These are phyloP conservation scores for Exophiala xenobiotica DNA, from an alignment of 2,329 filamentous ascomycete genomes.

Conservation along the genomic window DNA sequence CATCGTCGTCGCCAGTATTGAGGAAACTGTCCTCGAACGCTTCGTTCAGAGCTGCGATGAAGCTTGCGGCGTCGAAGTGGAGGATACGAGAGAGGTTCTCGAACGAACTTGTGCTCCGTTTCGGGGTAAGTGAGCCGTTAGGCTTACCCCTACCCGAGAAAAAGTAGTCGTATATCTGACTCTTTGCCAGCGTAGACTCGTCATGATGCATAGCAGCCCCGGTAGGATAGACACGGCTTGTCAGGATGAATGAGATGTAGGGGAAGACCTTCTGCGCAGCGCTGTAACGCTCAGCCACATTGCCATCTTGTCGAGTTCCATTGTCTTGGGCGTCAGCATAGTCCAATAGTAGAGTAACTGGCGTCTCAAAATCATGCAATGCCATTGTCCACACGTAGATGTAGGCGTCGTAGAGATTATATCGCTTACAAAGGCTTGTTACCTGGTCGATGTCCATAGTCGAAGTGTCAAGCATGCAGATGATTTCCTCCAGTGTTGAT, in stretches of 20 bases:
- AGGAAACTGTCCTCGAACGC: slow-evolving; percentile 94
- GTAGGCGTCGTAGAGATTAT: slow-evolving; percentile 89
- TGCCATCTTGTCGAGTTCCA: background rate
- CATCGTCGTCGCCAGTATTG: slow-evolving; percentile 53
- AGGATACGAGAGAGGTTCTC: slow-evolving; percentile 81
- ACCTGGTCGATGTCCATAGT: slow-evolving; percentile 94
- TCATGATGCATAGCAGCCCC: slow-evolving; percentile 71
- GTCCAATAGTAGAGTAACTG: slow-evolving; percentile 69
- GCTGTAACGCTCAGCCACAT: slow-evolving; percentile 36
- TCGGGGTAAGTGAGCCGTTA: slow-evolving; percentile 33
- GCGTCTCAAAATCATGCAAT: slow-evolving; percentile 83
- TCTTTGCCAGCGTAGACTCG: slow-evolving; percentile 74
- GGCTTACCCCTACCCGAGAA: slow-evolving; percentile 71
- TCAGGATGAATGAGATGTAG: slow-evolving; percentile 88
- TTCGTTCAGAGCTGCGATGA: slow-evolving; percentile 93
- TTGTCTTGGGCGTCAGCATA: slow-evolving; percentile 7
- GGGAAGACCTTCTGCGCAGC: slow-evolving; percentile 84
- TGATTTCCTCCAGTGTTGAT: slow-evolving; percentile 82
- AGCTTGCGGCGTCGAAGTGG: slow-evolving; percentile 84
- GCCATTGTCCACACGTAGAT: slow-evolving; percentile 97
- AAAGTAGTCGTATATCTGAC: slow-evolving; percentile 86
- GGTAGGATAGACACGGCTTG: slow-evolving; percentile 86
- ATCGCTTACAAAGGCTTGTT: slow-evolving; percentile 83
- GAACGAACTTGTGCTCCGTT: slow-evolving; percentile 66
- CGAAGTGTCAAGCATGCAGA: slow-evolving; percentile 85